phyloP scores from a whole-genome alignment of 352 stramenopile species.

The Globisporangium megalacanthum region DNA sequence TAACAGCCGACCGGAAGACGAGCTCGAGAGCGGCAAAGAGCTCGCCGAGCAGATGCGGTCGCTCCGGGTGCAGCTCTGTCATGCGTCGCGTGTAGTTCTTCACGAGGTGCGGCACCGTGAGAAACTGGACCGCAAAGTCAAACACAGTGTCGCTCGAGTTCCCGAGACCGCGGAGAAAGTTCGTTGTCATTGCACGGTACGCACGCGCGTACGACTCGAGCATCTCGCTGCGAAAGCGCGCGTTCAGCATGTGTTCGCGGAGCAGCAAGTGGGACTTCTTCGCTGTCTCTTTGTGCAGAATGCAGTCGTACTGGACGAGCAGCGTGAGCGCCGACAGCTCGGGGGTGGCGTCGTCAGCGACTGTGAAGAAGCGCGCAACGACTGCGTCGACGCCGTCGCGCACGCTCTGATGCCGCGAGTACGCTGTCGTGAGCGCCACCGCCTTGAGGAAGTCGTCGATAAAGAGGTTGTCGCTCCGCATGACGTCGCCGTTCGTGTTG shows the following conservation, averaged over 20 bases:
- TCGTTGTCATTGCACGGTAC: conserved; percentile 67
- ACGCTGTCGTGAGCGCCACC: conserved; percentile 48
- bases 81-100: conserved; percentile 71
- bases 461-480: conserved; percentile 62
- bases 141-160: conserved; percentile 86
- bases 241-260: conserved; percentile 73
- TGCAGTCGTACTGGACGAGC: conserved; percentile 67
- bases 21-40: conserved; percentile 55
- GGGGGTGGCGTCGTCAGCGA: neutral
- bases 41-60: conserved; percentile 57
- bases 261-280: conserved; percentile 59
- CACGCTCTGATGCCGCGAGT: conserved; percentile 47
- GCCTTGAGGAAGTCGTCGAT: conserved; percentile 70
- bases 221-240: conserved; percentile 67
- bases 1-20: conserved; percentile 53
- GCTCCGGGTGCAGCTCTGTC: conserved; percentile 34
- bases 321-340: conserved; percentile 34
- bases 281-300: conserved; percentile 46
- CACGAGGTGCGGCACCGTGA: conserved; percentile 78
- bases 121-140: conserved; percentile 84
- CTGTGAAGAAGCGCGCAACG: conserved; percentile 37
- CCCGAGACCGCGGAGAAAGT: conserved; percentile 73
- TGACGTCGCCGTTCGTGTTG: conserved; percentile 24
- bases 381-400: conserved; percentile 56
- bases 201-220: conserved; percentile 66